phyloP scores from a whole-genome alignment of 1,284 basidiomycete species.

The Cystobasidium sp. region DNA sequence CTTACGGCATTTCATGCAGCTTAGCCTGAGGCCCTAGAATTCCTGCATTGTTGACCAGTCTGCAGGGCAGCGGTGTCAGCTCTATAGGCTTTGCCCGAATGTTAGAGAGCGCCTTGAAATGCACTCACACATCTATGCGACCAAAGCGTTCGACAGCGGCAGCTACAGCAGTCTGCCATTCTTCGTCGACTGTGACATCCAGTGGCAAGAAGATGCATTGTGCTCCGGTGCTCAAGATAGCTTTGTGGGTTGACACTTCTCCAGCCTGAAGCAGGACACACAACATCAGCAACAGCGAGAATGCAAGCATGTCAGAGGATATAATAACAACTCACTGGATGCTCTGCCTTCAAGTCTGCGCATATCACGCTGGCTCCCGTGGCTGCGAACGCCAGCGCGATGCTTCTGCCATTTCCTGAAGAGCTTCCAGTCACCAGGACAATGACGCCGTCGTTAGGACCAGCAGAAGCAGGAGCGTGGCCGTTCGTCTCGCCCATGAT shows the following conservation, averaged over 20 bases:
- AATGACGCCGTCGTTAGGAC: slow-evolving; percentile 34
- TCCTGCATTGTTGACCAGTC: slow-evolving; percentile 45
- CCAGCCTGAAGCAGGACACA: slow-evolving; percentile 22
- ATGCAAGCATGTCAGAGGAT: not conserved
- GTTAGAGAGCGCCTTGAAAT: too few relatives aligned
- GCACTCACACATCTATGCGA: slow-evolving; percentile 43
- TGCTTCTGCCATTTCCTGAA: slow-evolving; percentile 43
- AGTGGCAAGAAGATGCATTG: slow-evolving; percentile 35
- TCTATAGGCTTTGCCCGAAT: too few relatives aligned
- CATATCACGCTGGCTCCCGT: slow-evolving; percentile 39
- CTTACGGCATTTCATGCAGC: slow-evolving; percentile 40
- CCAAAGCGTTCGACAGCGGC: slow-evolving; percentile 26
- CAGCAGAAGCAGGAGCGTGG: not conserved
- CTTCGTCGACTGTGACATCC: slow-evolving; percentile 39
- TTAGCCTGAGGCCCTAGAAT: slow-evolving; percentile 39
- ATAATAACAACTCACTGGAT: slow-evolving; percentile 3
- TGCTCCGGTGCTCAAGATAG: slow-evolving; percentile 34
- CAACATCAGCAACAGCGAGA: not conserved
- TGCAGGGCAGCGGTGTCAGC: not conserved
- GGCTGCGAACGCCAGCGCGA: slow-evolving; percentile 42
- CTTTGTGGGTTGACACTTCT: slow-evolving; percentile 36
- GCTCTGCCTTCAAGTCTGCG: slow-evolving; percentile 34
- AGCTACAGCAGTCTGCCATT: slow-evolving; percentile 39
- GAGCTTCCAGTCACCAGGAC: slow-evolving; percentile 43
- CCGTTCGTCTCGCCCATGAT: slow-evolving; percentile 13